phyloP scores from a whole-genome alignment of 2,329 filamentous ascomycete species.

The Davidsoniella neocaledoniae region DNA sequence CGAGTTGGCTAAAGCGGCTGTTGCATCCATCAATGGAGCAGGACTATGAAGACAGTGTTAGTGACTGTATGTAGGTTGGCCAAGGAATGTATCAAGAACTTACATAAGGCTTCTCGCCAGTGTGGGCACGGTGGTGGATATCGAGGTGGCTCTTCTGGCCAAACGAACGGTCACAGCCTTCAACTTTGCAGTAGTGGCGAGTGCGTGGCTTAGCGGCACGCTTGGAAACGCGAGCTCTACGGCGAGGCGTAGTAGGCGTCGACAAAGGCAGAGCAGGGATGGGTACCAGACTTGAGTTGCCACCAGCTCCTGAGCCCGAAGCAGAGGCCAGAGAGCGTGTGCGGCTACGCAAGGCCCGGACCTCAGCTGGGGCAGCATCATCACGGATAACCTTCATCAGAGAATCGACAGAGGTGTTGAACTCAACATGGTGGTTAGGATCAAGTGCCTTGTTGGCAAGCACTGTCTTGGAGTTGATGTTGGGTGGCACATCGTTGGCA shows the following conservation, averaged over 20 bases:
- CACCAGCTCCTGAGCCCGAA: background rate
- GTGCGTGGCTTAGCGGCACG: conserved; percentile 4
- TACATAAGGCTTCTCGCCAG: conserved; percentile 79
- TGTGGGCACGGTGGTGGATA: conserved; percentile 78
- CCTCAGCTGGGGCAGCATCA: conserved; percentile 20
- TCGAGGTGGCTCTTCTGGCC: conserved; percentile 85
- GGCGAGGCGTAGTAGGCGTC: background rate
- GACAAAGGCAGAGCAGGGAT: background rate
- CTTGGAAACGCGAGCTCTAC: too few relatives aligned
- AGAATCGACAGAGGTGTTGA: conserved; percentile 70
- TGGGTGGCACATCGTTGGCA: conserved; percentile 10
- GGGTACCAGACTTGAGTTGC: too few relatives aligned
- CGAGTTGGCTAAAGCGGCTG: conserved; percentile 72
- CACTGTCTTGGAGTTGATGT: conserved; percentile 23
- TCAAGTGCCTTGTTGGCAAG: conserved; percentile 29
- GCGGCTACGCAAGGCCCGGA: conserved; percentile 3
- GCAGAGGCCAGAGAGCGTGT: background rate
- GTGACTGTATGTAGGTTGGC: conserved; percentile 9
- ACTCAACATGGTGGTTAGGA: conserved; percentile 37
- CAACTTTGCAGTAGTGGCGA: conserved; percentile 47
- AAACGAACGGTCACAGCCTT: conserved; percentile 66
- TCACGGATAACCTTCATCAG: conserved; percentile 81
- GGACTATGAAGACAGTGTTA: conserved; percentile 24
- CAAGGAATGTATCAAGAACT: conserved; percentile 20
- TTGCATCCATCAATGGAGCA: conserved; percentile 60